Evolutionary conservation across 169 alveolate genomes (phyloP).

Genomic region (Perkinsus chesapeaki): DNA sequence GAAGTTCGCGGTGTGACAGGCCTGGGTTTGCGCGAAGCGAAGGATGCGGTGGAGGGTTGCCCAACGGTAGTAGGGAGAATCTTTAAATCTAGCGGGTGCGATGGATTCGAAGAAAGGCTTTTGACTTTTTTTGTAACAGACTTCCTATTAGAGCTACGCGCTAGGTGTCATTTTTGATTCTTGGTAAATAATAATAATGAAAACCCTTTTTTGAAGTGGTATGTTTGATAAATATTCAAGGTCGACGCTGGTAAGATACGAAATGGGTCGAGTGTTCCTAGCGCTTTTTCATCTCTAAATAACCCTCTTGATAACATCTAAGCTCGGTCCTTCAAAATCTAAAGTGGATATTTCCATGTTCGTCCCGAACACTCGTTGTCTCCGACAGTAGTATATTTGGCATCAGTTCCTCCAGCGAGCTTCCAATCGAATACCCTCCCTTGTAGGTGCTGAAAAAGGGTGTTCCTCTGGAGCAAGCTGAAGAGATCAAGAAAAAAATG

Average conservation of each 20-base stretch:
- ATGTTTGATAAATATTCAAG: no score
- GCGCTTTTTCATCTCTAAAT: background rate
- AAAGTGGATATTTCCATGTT: background rate
- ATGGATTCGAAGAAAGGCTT: background rate
- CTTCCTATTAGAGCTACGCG: no score
- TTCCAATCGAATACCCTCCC: background rate
- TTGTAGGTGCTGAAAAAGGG: conserved; percentile 18
- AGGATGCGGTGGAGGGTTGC: conserved; percentile 62
- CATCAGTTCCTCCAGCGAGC: no score
- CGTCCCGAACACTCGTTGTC: background rate
- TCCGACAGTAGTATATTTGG: no score
- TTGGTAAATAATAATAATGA: no score
- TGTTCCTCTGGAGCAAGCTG: conserved; percentile 57
- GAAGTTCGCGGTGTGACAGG: conserved; percentile 59
- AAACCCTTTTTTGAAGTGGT: no score
- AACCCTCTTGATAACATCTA: background rate
- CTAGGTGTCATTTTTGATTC: no score
- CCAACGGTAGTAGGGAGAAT: conserved; percentile 59
- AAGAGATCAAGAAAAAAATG: conserved; percentile 50
- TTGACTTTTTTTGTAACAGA: no score
- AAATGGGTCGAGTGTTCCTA: conserved; percentile 30
- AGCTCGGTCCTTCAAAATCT: background rate
- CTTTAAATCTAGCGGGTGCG: no score
- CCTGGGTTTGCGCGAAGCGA: conserved; percentile 59
- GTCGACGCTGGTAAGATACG: no score